Evolutionary conservation across 108 stramenopile genomes (phyloP), one percentile per base, ranked within the genome.

Genomic region (Cyclotella choctawhatcheeana): DNA sequence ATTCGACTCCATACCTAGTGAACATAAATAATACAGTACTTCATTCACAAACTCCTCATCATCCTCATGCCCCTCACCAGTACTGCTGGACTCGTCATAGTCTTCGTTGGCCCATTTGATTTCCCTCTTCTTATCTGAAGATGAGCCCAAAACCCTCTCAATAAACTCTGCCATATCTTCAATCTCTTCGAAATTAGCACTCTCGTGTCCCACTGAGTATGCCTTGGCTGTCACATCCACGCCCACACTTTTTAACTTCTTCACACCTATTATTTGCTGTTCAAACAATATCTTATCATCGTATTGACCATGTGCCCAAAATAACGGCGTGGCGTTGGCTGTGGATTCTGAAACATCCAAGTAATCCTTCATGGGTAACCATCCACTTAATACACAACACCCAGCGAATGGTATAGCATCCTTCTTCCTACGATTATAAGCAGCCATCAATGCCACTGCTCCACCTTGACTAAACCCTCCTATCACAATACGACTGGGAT

Each of bases 251-350:
- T 66, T 63, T 44, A 83, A 71, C 21, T 74, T 73, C 21, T 72
- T 72, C 24, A 83, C 78, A 21, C 82, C 82, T 26, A 51, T 69
- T 32, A 66, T 71, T 52, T 83, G 82, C 27, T 83, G 82, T 31
- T 73, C 76, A 74, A 79, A 79, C 29, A 83, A 44, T 33, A 83
- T 79, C 73, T 83, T 83, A 13, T 83, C 77, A 55, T 83, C 82
- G 12, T 52, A 51, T 35, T 66, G 64, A 0, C 82, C 82, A 53
- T 83, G 82, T 14, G 77, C 76, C 82, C 82, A 83, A 64, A 83
- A 72, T 17, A 74, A 43, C 10, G 82, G 82, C 12, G 82, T 83
- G 22, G 33, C 32, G 53, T 61, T 18, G 7, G 73, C 71, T 43
- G 78, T 32, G 31, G 54, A 66, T 52, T 71, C 59, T 24, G 64